Conservation (phyloP, 179 eudicot species). For the Carnegiea gigantea region DNA sequence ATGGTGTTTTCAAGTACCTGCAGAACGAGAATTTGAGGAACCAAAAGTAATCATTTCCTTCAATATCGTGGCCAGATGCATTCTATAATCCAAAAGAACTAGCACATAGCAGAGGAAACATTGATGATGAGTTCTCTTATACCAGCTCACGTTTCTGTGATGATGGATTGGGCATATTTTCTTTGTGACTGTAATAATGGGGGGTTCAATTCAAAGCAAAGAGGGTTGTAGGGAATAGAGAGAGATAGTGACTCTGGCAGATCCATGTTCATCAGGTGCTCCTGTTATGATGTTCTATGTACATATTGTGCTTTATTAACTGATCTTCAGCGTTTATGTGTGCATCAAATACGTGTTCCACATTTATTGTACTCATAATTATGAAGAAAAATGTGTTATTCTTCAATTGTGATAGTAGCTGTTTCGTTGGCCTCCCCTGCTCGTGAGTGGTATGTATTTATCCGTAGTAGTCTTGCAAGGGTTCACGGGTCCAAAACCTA, state of each 20-base stretch:
- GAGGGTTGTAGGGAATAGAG: neutral
- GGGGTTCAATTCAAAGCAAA: no score
- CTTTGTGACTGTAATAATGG: neutral
- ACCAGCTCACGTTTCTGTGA: neutral
- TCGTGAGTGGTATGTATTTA: no score
- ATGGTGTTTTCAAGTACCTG: conserved; percentile 77
- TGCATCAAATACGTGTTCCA: no score
- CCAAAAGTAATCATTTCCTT: conserved; percentile 31
- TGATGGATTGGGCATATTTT: conserved; percentile 3
- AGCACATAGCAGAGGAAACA: neutral
- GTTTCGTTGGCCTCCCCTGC: no score
- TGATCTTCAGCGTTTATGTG: no score
- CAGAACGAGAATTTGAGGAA: conserved; percentile 56
- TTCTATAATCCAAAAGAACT: neutral
- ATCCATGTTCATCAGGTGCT: neutral
- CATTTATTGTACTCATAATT: no score
- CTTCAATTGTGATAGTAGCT: no score
- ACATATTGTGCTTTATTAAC: neutral
- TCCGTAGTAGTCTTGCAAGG: no score
- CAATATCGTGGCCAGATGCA: neutral
- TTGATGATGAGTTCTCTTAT: neutral
- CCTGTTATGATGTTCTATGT: neutral
- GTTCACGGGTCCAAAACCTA: no score
- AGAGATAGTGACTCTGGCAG: neutral
- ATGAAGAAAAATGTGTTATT: no score